Conservation (phyloP, 208 protist genomes). For the Crithidia sp. region DNA sequence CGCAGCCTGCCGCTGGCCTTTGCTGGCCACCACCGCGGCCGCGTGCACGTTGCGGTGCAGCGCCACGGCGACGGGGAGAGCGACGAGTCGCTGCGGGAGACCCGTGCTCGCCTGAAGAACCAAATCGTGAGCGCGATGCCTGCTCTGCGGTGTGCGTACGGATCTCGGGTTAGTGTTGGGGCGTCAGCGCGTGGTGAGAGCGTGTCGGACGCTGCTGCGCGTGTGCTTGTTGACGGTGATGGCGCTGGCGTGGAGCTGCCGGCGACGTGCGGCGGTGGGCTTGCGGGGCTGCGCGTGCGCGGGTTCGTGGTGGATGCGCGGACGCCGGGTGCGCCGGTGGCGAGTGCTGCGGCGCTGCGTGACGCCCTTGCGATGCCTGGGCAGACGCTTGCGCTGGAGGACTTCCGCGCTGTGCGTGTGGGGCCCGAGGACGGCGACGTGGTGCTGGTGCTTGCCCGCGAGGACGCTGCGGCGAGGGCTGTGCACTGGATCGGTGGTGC, state of each 20-base stretch:
- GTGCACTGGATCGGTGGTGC: conserved; percentile 55
- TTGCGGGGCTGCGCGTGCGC: conserved; percentile 31
- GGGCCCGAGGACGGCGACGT: conserved; percentile 24
- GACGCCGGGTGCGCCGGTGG: conserved; percentile 17
- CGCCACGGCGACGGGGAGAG: conserved; percentile 12
- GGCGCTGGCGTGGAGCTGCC: conserved; percentile 22
- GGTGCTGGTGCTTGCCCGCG: conserved; percentile 39
- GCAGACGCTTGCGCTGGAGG: conserved; percentile 66
- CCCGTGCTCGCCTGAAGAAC: conserved; percentile 22
- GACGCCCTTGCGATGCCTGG: conserved; percentile 43
- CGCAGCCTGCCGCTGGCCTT: conserved; percentile 56
- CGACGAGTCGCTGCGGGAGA: conserved; percentile 17
- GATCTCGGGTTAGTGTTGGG: background rate
- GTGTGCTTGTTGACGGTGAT: background rate
- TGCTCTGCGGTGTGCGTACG: conserved; percentile 32
- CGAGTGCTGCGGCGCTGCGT: background rate
- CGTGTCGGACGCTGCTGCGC: conserved; percentile 1
- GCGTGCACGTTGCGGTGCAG: conserved; percentile 23
- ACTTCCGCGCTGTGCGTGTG: conserved; percentile 47
- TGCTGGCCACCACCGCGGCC: conserved; percentile 38
- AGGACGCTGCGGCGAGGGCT: conserved; percentile 35
- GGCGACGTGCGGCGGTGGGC: conserved; percentile 19
- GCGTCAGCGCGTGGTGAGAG: background rate
- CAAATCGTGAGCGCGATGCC: conserved; percentile 29
- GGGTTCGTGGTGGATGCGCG: conserved; percentile 43